A percentile compares a stretch with the other conserved stretches of the same genome.
These are phyloP conservation scores for Saccharomyces jurei DNA, from an alignment of 805 yeast genomes.

Conservation along the genomic window DNA sequence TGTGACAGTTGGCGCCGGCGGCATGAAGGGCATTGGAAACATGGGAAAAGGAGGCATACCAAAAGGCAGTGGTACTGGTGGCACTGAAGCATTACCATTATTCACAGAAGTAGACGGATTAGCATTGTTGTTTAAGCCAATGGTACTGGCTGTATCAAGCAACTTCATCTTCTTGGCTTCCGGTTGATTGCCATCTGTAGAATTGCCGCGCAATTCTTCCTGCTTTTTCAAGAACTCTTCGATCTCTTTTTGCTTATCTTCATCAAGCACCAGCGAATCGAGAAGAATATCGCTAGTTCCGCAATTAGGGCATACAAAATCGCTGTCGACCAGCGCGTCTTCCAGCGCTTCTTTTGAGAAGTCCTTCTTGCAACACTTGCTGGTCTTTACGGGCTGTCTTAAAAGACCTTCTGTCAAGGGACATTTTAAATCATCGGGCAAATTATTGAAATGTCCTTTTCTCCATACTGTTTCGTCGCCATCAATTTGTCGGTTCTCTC, in stretches of 20 bases:
- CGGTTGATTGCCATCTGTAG: constrained; percentile 6
- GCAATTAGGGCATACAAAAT: constrained; percentile 88
- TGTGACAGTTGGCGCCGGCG: constrained; percentile 6
- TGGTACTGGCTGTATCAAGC: neutral
- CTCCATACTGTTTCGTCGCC: constrained; percentile 39
- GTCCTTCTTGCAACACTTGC: constrained; percentile 63
- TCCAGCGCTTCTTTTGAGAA: constrained; percentile 60
- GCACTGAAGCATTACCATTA: constrained; percentile 4
- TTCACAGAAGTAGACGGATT: neutral
- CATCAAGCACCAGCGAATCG: constrained; percentile 60
- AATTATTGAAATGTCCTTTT: constrained; percentile 35
- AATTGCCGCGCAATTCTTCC: constrained; percentile 13
- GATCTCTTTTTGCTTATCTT: constrained; percentile 49
- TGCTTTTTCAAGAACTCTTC: constrained; percentile 40
- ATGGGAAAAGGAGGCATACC: constrained; percentile 32
- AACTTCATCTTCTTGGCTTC: constrained; percentile 4
- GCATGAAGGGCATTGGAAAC: constrained; percentile 32
- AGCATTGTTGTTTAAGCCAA: neutral
- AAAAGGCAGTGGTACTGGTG: constrained; percentile 24
- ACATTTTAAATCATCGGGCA: constrained; percentile 57
- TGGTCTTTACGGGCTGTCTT: constrained; percentile 63
- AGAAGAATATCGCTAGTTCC: constrained; percentile 61
- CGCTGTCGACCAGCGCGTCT: constrained; percentile 62
- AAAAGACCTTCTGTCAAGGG: constrained; percentile 62
- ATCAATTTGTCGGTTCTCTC: constrained; percentile 26